Percentiles rank a stretch among this genome's conserved stretches.
These are phyloP conservation scores for Apiospora malaysiana DNA, from an alignment of 2,329 filamentous ascomycete species.

Conservation along the genomic window DNA sequence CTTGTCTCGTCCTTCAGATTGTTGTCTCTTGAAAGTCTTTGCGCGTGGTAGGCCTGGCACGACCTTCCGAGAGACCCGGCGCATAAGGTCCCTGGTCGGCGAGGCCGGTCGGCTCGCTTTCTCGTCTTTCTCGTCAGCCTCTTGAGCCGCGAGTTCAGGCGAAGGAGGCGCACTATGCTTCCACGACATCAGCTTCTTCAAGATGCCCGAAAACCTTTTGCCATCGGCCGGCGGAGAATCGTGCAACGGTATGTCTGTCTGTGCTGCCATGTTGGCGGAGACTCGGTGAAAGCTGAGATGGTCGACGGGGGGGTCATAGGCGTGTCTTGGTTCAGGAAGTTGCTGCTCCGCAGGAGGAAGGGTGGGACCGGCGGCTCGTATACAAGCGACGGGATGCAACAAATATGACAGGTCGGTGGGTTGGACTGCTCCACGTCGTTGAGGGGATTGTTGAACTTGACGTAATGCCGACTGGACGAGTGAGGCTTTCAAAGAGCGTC, in stretches of 20 bases:
- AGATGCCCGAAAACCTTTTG: slow-evolving; percentile 33
- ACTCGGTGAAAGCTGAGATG: slow-evolving; percentile 27
- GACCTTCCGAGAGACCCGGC: slow-evolving; percentile 63
- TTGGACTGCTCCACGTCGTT: background rate
- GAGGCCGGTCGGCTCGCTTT: slow-evolving; percentile 32
- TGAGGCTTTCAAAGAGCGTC: slow-evolving; percentile 18
- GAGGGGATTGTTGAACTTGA: slow-evolving; percentile 28
- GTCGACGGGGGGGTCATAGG: slow-evolving; percentile 33
- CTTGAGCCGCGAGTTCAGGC: slow-evolving; percentile 28
- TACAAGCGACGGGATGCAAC: slow-evolving; percentile 29
- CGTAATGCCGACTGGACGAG: slow-evolving; percentile 19
- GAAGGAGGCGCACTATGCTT: slow-evolving; percentile 33
- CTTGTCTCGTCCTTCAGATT: slow-evolving; percentile 78
- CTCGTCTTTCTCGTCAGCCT: slow-evolving; percentile 32
- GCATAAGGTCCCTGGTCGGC: slow-evolving; percentile 42
- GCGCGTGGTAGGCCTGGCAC: slow-evolving; percentile 78
- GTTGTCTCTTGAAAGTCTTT: slow-evolving; percentile 81
- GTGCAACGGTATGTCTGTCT: slow-evolving; percentile 32
- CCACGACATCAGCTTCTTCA: slow-evolving; percentile 33
- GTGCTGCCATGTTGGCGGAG: slow-evolving; percentile 37
- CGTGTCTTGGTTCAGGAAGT: slow-evolving; percentile 28
- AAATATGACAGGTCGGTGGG: slow-evolving; percentile 27
- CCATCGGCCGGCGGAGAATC: slow-evolving; percentile 33
- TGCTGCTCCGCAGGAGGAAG: slow-evolving; percentile 30
- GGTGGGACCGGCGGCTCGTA: slow-evolving; percentile 28